Evolutionary conservation across 139 green algal genomes (phyloP).

Genomic region (Picochlorum sp.): DNA sequence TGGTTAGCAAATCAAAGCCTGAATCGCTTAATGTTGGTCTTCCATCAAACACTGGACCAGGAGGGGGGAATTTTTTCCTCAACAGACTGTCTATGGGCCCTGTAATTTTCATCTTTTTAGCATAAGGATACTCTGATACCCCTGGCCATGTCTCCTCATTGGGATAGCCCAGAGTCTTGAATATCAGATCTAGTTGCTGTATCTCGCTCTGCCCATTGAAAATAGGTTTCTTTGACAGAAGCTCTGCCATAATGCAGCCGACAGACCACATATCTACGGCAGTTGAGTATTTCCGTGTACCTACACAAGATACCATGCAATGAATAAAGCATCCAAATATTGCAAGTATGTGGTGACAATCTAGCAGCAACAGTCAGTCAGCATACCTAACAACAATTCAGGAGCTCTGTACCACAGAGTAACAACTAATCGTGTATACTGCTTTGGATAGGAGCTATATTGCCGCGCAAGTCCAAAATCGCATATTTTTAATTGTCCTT

Average conservation of each 20-base stretch:
- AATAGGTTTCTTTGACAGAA: conserved; percentile 44
- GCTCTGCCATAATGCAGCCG: conserved; percentile 89
- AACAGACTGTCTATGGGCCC: conserved; percentile 26
- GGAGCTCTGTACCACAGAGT: conserved; percentile 75
- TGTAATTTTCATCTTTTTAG: conserved; percentile 16
- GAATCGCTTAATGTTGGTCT: conserved; percentile 25
- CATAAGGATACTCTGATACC: conserved; percentile 34
- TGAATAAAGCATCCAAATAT: no score
- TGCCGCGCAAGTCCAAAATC: conserved; percentile 92
- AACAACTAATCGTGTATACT: conserved; percentile 72
- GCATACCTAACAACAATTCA: conserved; percentile 90
- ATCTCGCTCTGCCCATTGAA: conserved; percentile 64
- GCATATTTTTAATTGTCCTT: conserved; percentile 88
- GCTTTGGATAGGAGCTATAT: conserved; percentile 47
- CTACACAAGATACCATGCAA: no score
- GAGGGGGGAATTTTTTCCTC: conserved; percentile 32
- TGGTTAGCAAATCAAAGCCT: conserved; percentile 47
- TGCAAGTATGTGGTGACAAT: no score
- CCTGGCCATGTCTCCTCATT: conserved; percentile 67
- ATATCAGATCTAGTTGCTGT: conserved; percentile 66
- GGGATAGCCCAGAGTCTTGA: conserved; percentile 62
- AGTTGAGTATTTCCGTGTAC: conserved; percentile 57
- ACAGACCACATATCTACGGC: conserved; percentile 81
- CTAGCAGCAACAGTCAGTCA: no score
- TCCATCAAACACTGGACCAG: conserved; percentile 13